A percentile compares a stretch with the other conserved stretches of the same genome.
Evolutionary conservation across 225 moss, liverwort and hornwort species (phyloP).

Genomic region (Climacium dendroides): DNA sequence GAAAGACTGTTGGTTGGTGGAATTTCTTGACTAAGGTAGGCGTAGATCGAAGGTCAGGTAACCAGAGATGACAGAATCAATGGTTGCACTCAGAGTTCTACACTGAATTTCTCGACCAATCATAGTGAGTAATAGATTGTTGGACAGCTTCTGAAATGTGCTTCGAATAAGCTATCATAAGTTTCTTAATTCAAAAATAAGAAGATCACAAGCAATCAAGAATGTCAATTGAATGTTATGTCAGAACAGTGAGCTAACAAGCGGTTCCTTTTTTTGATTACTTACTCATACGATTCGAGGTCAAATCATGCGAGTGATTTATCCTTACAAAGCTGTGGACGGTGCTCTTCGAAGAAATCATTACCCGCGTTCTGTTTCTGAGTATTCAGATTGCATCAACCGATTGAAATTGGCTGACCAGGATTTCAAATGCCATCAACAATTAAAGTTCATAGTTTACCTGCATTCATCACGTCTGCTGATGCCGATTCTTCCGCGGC

Average conservation of each 20-base stretch:
- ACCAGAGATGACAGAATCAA: not conserved
- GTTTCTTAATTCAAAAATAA: not conserved
- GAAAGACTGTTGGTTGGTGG: not conserved
- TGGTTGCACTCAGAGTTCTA: not conserved
- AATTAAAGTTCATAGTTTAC: not conserved
- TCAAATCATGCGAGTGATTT: not conserved
- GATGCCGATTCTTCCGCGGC: conserved; percentile 13
- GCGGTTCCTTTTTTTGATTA: not conserved
- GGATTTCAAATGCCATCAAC: not conserved
- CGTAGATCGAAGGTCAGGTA: too few species aligned
- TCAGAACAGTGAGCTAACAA: not conserved
- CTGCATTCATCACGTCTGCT: conserved; percentile 29
- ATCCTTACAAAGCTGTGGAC: not conserved
- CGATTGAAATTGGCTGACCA: not conserved
- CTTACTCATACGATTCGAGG: not conserved
- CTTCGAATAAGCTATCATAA: too few species aligned
- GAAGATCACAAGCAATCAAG: not conserved
- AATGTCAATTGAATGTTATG: not conserved
- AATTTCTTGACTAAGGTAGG: not conserved
- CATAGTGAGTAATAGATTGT: not conserved
- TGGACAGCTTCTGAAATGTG: not conserved
- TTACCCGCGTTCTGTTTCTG: not conserved
- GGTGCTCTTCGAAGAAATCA: not conserved
- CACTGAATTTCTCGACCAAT: not conserved
- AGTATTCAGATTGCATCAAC: not conserved